Percentiles rank a stretch among this genome's conserved stretches.
phyloP scores from a whole-genome alignment of 23 red algal genomes.

The Pyropia yezoensis region DNA sequence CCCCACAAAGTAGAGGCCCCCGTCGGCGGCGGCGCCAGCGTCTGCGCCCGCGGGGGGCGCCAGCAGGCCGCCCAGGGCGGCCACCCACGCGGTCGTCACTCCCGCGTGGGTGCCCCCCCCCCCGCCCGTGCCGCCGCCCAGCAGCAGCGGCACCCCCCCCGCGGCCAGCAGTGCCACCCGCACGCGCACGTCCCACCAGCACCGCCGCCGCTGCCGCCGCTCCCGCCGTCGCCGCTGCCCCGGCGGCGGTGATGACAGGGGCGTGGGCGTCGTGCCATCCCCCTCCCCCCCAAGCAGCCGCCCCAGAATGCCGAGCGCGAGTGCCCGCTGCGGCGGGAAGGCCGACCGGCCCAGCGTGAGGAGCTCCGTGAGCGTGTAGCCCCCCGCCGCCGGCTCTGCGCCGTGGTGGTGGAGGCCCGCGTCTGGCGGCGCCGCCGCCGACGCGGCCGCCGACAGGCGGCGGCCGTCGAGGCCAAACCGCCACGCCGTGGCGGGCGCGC shows the following conservation, averaged over 20 bases:
- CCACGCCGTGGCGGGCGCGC: conserved; percentile 6
- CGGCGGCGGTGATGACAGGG: too few relatives aligned
- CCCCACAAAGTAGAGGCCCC: too few relatives aligned
- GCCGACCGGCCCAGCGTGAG: conserved; percentile 35
- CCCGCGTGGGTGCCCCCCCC: too few relatives aligned
- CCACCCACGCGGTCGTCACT: too few relatives aligned
- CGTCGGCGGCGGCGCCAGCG: too few relatives aligned
- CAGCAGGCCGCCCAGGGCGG: too few relatives aligned
- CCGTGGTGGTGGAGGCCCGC: conserved; percentile 63
- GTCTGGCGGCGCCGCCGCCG: conserved; percentile 12
- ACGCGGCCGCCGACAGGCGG: conserved; percentile 13
- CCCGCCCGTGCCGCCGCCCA: too few relatives aligned
- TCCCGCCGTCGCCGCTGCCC: too few relatives aligned
- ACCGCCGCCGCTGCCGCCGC: neutral
- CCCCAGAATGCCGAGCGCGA: conserved; percentile 28
- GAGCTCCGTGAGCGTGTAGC: conserved; percentile 52
- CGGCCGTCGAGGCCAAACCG: conserved; percentile 47
- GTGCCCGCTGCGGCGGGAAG: conserved; percentile 27
- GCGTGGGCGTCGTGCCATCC: neutral
- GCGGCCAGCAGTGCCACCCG: too few relatives aligned
- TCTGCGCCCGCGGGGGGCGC: too few relatives aligned
- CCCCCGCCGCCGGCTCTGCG: conserved; percentile 22
- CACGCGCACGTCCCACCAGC: too few relatives aligned
- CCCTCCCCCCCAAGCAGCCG: neutral
- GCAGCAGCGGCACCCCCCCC: too few relatives aligned